A percentile compares a stretch with the other conserved stretches of the same genome.
Conservation (phyloP, 2,329 filamentous ascomycete genomes). For the Calonectria pseudoreteaudii region DNA sequence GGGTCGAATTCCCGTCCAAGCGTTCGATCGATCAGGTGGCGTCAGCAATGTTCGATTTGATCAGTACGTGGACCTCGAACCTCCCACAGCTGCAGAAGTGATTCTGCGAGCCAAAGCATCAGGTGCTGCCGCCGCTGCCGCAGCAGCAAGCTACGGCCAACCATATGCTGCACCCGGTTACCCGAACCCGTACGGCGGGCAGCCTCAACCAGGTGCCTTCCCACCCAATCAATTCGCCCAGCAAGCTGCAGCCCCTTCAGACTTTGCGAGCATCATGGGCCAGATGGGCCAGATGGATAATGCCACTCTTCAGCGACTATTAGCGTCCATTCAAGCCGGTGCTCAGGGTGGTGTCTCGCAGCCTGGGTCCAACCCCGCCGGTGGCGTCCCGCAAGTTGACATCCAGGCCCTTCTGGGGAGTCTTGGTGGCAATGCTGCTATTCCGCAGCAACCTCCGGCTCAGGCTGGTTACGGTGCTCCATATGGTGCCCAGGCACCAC, state of each 20-base stretch:
- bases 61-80: conserved; percentile 87
- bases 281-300: conserved; percentile 76
- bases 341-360: conserved; percentile 34
- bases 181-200: conserved; percentile 47
- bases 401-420: conserved; percentile 60
- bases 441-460: conserved; percentile 37
- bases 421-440: conserved; percentile 46
- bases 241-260: conserved; percentile 52
- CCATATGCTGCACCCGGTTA: conserved; percentile 44
- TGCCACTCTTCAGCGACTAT: conserved; percentile 75
- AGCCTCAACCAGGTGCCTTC: conserved; percentile 43
- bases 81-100: conserved; percentile 82
- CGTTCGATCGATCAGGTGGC: conserved; percentile 86
- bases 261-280: conserved; percentile 74
- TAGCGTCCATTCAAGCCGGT: conserved; percentile 66
- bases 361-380: conserved; percentile 33
- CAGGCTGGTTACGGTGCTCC: conserved; percentile 43
- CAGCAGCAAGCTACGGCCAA: conserved; percentile 45
- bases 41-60: conserved; percentile 83
- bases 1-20: conserved; percentile 82
- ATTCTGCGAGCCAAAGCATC: conserved; percentile 76
- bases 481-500: conserved; percentile 47
- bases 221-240: conserved; percentile 48
- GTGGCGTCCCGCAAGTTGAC: conserved; percentile 52
- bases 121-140: conserved; percentile 24